These are phyloP conservation scores for Melastoma malabathricum DNA, from an alignment of 345 rosid genomes.

Conservation along the genomic window DNA sequence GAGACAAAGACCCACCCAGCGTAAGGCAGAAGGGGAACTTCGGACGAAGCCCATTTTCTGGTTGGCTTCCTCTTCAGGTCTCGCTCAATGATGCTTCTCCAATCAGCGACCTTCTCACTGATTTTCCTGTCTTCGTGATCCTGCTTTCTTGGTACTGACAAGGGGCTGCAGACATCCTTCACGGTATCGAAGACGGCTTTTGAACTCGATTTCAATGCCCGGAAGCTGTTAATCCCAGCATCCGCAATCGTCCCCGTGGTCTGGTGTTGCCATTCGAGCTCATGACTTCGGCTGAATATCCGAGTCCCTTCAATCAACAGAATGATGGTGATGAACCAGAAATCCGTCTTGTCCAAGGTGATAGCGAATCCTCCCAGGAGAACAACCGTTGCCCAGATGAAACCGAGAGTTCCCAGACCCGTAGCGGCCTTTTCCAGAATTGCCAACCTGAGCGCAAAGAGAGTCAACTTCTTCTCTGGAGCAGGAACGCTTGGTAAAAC, in stretches of 20 bases:
- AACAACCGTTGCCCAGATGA: constrained; percentile 89
- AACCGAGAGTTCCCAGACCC: constrained; percentile 64
- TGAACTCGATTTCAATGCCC: constrained; percentile 36
- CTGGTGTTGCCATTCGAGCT: constrained; percentile 83
- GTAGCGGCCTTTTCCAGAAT: constrained; percentile 70
- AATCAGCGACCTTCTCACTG: constrained; percentile 1
- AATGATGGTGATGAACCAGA: constrained; percentile 63
- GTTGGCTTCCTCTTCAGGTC: constrained; percentile 17
- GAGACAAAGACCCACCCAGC: constrained; percentile 57
- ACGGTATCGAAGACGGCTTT: constrained; percentile 13
- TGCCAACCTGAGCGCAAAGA: constrained; percentile 63
- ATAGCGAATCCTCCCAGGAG: constrained; percentile 79
- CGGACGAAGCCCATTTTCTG: constrained; percentile 44
- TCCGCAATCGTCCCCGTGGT: constrained; percentile 60
- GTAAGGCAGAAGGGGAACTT: constrained; percentile 63
- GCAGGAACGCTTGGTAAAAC: constrained; percentile 12
- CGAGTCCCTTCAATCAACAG: constrained; percentile 63
- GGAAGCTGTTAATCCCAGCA: constrained; percentile 54
- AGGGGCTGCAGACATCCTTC: constrained; percentile 13
- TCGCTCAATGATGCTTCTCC: constrained; percentile 5
- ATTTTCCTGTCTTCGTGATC: constrained; percentile 11
- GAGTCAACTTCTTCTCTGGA: constrained; percentile 66
- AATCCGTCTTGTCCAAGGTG: constrained; percentile 53
- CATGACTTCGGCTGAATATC: constrained; percentile 72
- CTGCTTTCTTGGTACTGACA: constrained; percentile 11